phyloP scores from a whole-genome alignment of 2,329 filamentous ascomycete genomes.

The Xylaria digitata region DNA sequence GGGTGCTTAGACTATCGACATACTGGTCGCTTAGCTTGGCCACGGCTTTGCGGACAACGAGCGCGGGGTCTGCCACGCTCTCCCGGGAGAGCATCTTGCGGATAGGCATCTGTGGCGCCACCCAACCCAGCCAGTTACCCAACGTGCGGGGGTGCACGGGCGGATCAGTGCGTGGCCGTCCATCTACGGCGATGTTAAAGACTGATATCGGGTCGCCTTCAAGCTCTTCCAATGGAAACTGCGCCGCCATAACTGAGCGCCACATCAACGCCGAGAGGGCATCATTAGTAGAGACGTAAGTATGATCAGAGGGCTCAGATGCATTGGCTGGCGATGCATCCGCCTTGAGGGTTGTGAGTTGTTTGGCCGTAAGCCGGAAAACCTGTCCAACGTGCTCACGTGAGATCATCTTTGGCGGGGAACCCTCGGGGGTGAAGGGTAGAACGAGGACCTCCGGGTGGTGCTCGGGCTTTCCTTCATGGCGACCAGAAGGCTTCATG shows the following conservation, averaged over 20 bases:
- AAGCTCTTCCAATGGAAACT: slow-evolving; percentile 47
- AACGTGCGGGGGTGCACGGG: slow-evolving; percentile 52
- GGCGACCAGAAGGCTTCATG: slow-evolving; percentile 48
- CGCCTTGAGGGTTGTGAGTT: slow-evolving; percentile 47
- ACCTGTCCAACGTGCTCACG: slow-evolving; percentile 49
- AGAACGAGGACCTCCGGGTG: slow-evolving; percentile 51
- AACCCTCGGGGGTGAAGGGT: slow-evolving; percentile 46
- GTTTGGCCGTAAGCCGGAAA: slow-evolving; percentile 50
- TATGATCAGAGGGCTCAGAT: slow-evolving; percentile 41
- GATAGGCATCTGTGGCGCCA: slow-evolving; percentile 46
- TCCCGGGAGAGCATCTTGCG: slow-evolving; percentile 47
- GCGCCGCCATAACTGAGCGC: slow-evolving; percentile 48
- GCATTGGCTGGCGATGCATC: slow-evolving; percentile 49
- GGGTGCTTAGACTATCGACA: slow-evolving; percentile 46
- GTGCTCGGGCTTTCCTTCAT: slow-evolving; percentile 44
- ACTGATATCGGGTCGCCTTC: slow-evolving; percentile 50
- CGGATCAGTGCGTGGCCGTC: slow-evolving; percentile 51
- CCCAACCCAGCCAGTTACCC: slow-evolving; percentile 55
- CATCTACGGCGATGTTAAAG: slow-evolving; percentile 54
- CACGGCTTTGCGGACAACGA: slow-evolving; percentile 51
- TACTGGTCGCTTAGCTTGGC: slow-evolving; percentile 49
- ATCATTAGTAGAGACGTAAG: slow-evolving; percentile 52
- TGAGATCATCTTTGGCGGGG: slow-evolving; percentile 51
- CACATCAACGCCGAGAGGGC: slow-evolving; percentile 54
- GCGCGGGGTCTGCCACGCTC: slow-evolving; percentile 51